Evolutionary conservation across 2,329 filamentous ascomycete species (phyloP), one percentile per base, ranked within the genome.

Genomic region (Plenodomus tracheiphilus): DNA sequence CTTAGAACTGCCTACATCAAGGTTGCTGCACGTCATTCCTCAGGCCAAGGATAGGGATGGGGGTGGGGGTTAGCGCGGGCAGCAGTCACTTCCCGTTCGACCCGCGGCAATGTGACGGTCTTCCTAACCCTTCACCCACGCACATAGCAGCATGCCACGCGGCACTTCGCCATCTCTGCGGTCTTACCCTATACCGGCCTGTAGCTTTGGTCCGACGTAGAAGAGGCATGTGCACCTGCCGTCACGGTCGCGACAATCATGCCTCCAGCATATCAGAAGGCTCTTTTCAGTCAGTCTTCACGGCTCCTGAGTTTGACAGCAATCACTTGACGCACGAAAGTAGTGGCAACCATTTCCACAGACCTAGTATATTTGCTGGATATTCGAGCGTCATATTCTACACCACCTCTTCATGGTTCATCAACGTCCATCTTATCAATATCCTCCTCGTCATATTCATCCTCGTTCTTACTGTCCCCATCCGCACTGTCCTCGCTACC

Each of bases 341-440:
- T n/a, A n/a, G n/a, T n/a, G n/a, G n/a, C n/a, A n/a, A n/a, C n/a
- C n/a, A n/a, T 25, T 25, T 25, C 22, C 22, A 25, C 10, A 10
- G 10, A 25, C 22, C 10, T 25, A 25, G 10, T 25, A 6, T 11
- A 7, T 32, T 32, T 15, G 11, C 13, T 32, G 6, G 4, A 10
- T 32, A 4, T 32, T 32, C 28, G 28, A 32, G 7, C 11, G 4
- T 7, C 11, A 32, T 10, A 32, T 32, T 11, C 9, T 15, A 32
- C 28, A 32, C 28, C 11, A 15, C 4, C 4, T 32, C 6, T 15
- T 32, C 28, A 32, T 11, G 6, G 15, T 35, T 44, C 51, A 32
- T 56, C 54, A 16, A 37, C 35, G 8, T 35, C 35, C 4, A 40
- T 22, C 34, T 43, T 49, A 4, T 47, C 41, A 10, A 45, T 43